Base-by-base conservation (phyloP, 768 basidiomycete genomes). In the Collybia sp. region DNA sequence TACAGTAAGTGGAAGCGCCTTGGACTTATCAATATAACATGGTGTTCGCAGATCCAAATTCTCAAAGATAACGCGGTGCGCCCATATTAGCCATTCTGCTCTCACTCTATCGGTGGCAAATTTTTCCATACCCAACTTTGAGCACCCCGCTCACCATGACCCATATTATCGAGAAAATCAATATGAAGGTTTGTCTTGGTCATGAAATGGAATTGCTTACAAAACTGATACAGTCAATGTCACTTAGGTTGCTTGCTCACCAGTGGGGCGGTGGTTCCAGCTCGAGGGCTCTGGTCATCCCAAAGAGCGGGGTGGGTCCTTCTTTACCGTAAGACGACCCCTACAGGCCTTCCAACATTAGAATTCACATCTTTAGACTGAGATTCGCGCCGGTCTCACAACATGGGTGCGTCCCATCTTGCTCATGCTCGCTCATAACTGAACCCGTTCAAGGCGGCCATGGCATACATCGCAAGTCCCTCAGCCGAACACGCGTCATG, bases 341-440 rank as follows among this genome's bases (percentile, higher is more conserved):
- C 42, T 31, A 43, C 9, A n/a, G n/a, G 10, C 43, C 12, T 31
- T 13, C 40, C 16, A 2, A 10, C 20, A 13, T 25, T n/a, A 35
- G 30, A 30, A 6, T 36, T 37, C 17, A 35, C 17, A 35, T 20
- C 39, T 12, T 25, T 58, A 88, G 83, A 87, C 83, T 25, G 87
- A 89, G 64, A 68, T 89, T 46, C 84, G 86, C 46, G 87, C 87
- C 16, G 87, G 87, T 30, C 16, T 89, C 32, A 89, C 87, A 46
- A 89, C 87, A 67, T 89, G 85, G 85, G 86, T 86, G 55, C 58
- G 82, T 55, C 13, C 12, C 20, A 20, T 16, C 39, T 42, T 20
- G 15, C 36, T 18, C 3, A 6, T 19, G 8, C 12, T 30, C 20
- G 1, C 41, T 19, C 33, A 37, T 6, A 44, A 50, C 54, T 43